Evolutionary conservation across 2,329 filamentous ascomycete species (phyloP).

Genomic region (Penicillium griseofulvum): DNA sequence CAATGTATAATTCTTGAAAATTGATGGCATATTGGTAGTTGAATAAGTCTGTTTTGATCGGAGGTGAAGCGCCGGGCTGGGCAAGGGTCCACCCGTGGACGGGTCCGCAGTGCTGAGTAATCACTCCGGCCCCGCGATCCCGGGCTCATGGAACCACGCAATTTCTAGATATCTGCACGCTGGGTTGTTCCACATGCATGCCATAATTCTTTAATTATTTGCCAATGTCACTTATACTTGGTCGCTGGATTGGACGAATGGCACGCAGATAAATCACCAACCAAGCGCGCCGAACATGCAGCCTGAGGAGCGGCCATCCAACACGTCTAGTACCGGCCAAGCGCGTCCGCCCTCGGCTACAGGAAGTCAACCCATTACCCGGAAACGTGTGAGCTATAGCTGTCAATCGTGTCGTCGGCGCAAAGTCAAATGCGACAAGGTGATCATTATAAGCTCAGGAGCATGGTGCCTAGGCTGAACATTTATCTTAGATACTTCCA

Average conservation of each 20-base stretch:
- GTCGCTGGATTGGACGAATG: not conserved
- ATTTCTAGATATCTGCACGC: not conserved
- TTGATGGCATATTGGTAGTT: too few species aligned
- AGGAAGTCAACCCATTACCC: slow-evolving; percentile 41
- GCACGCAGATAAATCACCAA: not conserved
- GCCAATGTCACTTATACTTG: not conserved
- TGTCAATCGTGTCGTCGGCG: slow-evolving; percentile 47
- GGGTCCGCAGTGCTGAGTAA: too few species aligned
- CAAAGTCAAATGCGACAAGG: slow-evolving; percentile 50
- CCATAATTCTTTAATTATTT: not conserved
- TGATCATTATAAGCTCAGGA: not conserved
- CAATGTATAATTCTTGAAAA: too few species aligned
- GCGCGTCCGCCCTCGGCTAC: not conserved
- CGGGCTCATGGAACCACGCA: too few species aligned
- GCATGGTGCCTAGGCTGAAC: not conserved
- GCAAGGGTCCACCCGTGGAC: too few species aligned
- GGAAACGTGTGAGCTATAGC: slow-evolving; percentile 48
- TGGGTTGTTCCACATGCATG: not conserved
- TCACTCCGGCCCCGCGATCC: too few species aligned
- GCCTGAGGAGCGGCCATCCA: not conserved
- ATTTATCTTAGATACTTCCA: slow-evolving; percentile 39
- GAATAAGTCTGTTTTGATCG: too few species aligned
- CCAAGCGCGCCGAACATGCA: not conserved
- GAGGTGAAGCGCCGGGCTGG: too few species aligned
- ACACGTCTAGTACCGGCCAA: not conserved